Evolutionary conservation across 768 basidiomycete genomes (phyloP), one percentile per base, ranked within the genome.

Genomic region (Galerina marginata): DNA sequence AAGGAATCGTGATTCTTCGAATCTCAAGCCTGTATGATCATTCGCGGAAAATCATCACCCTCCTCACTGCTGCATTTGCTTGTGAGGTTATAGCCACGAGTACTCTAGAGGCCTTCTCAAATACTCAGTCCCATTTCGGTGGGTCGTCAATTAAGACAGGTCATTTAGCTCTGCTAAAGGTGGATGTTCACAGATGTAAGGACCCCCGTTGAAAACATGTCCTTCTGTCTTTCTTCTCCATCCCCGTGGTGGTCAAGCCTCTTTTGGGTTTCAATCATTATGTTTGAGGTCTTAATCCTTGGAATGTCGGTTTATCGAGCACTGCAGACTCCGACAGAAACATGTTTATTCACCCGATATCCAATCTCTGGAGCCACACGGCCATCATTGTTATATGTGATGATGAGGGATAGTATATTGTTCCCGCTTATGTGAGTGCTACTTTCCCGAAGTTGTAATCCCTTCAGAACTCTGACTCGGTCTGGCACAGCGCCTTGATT

Each of bases 21-120:
- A 12, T 58, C 29, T 58, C 57, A 1, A 58, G 57, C 39, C 50
- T 58, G 49, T 58, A 51, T 20, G 12, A 58, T 45, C 49, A 58
- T 23, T 26, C 38, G 14, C 23, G 15, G n/a, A 29, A 37, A 29
- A 52, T 58, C 6, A 50, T 51, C 37, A 15, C 37, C 14, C 33
- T 45, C 38, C 57, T 58, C 33, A n/a, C 42, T 5, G 16, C 23
- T 23, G 39, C 49, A 40, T 58, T 58, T 26, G 38, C 11, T 1
- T 5, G 38, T n/a, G 50, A 59, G 20, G 36, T 54, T 2, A 15
- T 26, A 10, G 10, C 44, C 2, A 45, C 52, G 2, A 23, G 26
- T 16, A 6, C 52, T 9, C 38, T 48, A 25, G 39, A 58, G 15
- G 40, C 11, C 9, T 23, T 54, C 25, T 43, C 53, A 16, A 11